Percentiles rank a stretch among this genome's conserved stretches.
These are phyloP conservation scores for Periglandula ipomoeae DNA, from an alignment of 2,329 filamentous ascomycete species.

Conservation along the genomic window DNA sequence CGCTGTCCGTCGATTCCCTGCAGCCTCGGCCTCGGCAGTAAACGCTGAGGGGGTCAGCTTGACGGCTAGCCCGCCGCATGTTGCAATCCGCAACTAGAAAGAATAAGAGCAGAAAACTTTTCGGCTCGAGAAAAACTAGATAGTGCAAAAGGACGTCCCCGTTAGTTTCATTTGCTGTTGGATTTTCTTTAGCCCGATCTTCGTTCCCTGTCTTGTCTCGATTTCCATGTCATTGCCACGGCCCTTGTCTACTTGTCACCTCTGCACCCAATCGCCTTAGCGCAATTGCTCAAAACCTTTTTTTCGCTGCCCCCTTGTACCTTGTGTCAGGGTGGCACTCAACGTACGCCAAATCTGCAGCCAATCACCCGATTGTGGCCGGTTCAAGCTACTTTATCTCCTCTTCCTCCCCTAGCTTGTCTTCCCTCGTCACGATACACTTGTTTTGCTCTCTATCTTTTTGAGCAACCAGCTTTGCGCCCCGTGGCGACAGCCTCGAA, in stretches of 20 bases:
- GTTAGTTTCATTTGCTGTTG: background rate
- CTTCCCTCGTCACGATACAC: background rate
- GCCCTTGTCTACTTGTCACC: too few relatives aligned
- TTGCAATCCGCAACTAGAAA: background rate
- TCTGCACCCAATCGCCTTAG: too few relatives aligned
- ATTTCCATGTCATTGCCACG: too few relatives aligned
- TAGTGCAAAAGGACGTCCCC: background rate
- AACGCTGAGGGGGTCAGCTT: background rate
- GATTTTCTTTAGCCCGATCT: too few relatives aligned
- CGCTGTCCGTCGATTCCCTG: background rate
- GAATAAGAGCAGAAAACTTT: background rate
- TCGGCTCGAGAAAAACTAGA: background rate
- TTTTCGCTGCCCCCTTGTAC: too few relatives aligned
- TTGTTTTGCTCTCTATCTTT: background rate
- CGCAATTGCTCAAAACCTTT: background rate
- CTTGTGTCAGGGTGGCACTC: background rate
- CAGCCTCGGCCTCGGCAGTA: background rate
- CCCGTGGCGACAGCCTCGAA: background rate
- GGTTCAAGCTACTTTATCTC: background rate
- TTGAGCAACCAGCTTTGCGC: background rate
- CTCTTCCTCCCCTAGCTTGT: background rate
- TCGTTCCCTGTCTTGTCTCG: too few relatives aligned
- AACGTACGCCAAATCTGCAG: background rate
- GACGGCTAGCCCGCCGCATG: background rate
- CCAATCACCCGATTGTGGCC: background rate